A percentile compares a stretch with the other conserved stretches of the same genome.
phyloP scores from a whole-genome alignment of 169 alveolate genomes.

The Perkinsus olseni region DNA sequence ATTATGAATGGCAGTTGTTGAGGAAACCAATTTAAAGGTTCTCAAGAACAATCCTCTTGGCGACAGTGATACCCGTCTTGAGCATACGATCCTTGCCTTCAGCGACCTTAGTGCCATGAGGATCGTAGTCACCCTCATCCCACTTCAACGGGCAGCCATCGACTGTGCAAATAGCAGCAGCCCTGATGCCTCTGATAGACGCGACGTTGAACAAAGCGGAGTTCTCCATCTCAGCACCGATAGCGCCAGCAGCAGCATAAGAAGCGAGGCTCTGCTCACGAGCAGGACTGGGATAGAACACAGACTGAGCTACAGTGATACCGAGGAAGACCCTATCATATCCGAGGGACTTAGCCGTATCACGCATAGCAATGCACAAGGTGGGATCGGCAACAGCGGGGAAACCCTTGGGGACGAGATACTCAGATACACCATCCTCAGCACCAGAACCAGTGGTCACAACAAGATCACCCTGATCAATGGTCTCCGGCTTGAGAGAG shows the following conservation, averaged over 20 bases:
- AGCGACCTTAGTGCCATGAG: neutral
- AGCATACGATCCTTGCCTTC: slow-evolving; percentile 19
- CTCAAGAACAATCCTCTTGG: no score
- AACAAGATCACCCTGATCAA: slow-evolving; percentile 16
- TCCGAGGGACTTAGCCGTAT: no score
- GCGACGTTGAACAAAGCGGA: slow-evolving; percentile 11
- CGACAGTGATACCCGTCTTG: neutral
- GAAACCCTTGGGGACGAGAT: neutral
- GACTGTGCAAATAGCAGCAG: slow-evolving; percentile 13
- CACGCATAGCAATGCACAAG: no score
- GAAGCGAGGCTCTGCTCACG: no score
- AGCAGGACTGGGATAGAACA: no score
- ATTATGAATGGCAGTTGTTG: no score
- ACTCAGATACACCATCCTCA: slow-evolving; percentile 13
- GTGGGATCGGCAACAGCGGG: neutral
- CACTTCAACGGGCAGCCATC: slow-evolving; percentile 26
- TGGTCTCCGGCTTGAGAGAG: slow-evolving; percentile 7
- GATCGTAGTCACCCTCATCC: slow-evolving; percentile 22
- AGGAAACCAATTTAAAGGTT: no score
- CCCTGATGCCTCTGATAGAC: neutral
- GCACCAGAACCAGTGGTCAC: no score
- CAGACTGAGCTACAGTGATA: no score
- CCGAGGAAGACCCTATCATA: no score
- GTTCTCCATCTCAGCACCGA: slow-evolving; percentile 17
- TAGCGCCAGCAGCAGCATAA: slow-evolving; percentile 7